These are phyloP conservation scores for Aspergillus oerlinghausenensis DNA, from an alignment of 2,329 filamentous ascomycete species.

Conservation along the genomic window DNA sequence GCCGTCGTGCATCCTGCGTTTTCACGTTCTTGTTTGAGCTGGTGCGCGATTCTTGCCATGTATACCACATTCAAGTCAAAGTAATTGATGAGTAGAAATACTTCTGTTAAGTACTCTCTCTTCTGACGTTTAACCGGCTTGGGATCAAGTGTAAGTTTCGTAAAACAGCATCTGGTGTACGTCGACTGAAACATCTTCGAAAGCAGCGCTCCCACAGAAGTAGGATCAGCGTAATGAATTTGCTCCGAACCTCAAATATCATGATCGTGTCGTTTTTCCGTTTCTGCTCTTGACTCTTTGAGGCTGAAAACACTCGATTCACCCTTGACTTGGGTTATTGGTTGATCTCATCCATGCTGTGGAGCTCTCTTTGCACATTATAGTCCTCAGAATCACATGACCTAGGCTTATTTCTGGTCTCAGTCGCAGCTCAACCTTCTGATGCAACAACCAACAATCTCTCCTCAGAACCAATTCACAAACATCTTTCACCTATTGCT, in stretches of 20 bases:
- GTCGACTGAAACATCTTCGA: neutral
- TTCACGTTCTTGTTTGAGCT: neutral
- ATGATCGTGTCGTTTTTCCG: neutral
- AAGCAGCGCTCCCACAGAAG: neutral
- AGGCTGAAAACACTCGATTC: neutral
- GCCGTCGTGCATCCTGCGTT: constrained; percentile 3
- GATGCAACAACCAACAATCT: constrained; percentile 1
- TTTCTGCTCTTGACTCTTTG: neutral
- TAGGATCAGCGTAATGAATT: neutral
- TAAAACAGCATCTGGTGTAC: neutral
- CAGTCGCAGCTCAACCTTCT: constrained; percentile 3
- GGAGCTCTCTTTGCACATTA: neutral
- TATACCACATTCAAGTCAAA: constrained; percentile 1
- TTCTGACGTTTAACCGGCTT: neutral
- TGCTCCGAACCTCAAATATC: neutral
- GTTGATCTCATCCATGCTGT: neutral
- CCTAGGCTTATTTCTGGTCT: neutral
- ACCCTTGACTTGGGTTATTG: neutral
- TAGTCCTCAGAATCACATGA: constrained; percentile 3
- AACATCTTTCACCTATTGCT: neutral
- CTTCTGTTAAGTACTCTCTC: neutral
- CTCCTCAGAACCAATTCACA: neutral
- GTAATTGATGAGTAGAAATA: neutral
- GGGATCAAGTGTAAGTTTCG: neutral
- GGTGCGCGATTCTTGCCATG: constrained; percentile 1